Conservation (phyloP, 2,329 filamentous ascomycete species). For the Exserohilum rostratum region DNA sequence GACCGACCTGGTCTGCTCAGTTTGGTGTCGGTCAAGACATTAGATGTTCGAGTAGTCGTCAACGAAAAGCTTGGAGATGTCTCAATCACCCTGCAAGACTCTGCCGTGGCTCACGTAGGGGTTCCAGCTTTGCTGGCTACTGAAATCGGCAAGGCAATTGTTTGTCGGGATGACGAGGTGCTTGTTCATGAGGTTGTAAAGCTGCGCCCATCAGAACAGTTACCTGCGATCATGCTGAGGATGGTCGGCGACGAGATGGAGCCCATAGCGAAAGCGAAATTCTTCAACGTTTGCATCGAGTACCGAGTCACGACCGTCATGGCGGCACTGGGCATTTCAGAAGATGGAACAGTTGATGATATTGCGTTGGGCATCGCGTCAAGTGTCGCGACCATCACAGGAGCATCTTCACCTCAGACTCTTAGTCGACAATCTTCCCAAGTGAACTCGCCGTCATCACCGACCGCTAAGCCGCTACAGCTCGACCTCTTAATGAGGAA, state of each 20-base stretch:
- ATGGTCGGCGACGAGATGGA: slow-evolving; percentile 95
- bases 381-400: slow-evolving; percentile 78
- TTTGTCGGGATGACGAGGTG: slow-evolving; percentile 73
- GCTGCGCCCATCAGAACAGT: slow-evolving; percentile 45
- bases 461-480: slow-evolving; percentile 54
- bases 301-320: slow-evolving; percentile 86
- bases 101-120: slow-evolving; percentile 67
- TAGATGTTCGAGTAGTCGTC: slow-evolving; percentile 67
- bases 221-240: slow-evolving; percentile 80
- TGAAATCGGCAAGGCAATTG: slow-evolving; percentile 68
- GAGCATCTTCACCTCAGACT: slow-evolving; percentile 61
- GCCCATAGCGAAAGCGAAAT: slow-evolving; percentile 83
- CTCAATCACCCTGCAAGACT: slow-evolving; percentile 46
- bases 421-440: slow-evolving; percentile 41
- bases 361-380: slow-evolving; percentile 76
- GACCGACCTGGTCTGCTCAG: slow-evolving; percentile 88
- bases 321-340: slow-evolving; percentile 74
- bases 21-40: slow-evolving; percentile 68
- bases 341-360: slow-evolving; percentile 68
- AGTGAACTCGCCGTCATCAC: slow-evolving; percentile 27
- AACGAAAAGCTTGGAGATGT: slow-evolving; percentile 70
- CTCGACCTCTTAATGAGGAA: slow-evolving; percentile 80
- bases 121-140: slow-evolving; percentile 82
- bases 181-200: slow-evolving; percentile 69
- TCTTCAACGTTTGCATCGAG: slow-evolving; percentile 84